Evolutionary conservation across 192 early-diverging fungal genomes (phyloP).

Genomic region (Coemansia sp.): DNA sequence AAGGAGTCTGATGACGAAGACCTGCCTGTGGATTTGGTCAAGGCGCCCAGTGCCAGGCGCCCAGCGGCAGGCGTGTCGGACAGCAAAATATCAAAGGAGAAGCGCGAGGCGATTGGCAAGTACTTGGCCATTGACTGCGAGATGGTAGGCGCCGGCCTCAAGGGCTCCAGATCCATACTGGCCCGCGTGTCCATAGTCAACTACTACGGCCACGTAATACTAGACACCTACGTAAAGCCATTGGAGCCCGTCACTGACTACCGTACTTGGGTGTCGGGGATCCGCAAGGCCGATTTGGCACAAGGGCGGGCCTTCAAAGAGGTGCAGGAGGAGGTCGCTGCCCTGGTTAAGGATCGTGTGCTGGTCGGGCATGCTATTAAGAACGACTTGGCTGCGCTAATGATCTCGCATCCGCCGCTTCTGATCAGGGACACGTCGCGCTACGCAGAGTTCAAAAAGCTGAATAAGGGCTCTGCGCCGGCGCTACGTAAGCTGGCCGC

Average conservation of each 20-base stretch:
- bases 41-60: conserved; percentile 16
- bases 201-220: conserved; percentile 82
- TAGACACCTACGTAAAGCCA: conserved; percentile 88
- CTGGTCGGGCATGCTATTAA: conserved; percentile 91
- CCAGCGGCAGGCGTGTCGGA: neutral
- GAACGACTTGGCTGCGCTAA: conserved; percentile 84
- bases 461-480: conserved; percentile 67
- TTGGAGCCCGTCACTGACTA: conserved; percentile 89
- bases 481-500: conserved; percentile 79
- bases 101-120: conserved; percentile 66
- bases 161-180: conserved; percentile 81
- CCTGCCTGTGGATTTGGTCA: conserved; percentile 25
- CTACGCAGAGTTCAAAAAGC: conserved; percentile 75
- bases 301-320: conserved; percentile 71
- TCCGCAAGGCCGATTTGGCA: conserved; percentile 75
- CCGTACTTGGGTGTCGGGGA: conserved; percentile 90
- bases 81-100: conserved; percentile 20
- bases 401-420: conserved; percentile 79
- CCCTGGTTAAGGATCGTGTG: conserved; percentile 82
- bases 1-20: conserved; percentile 41
- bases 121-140: conserved; percentile 98
- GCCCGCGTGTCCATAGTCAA: conserved; percentile 95
- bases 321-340: conserved; percentile 80
- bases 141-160: conserved; percentile 95
- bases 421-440: conserved; percentile 84